Evolutionary conservation across 345 rosid genomes (phyloP), one percentile per base, ranked within the genome.

Genomic region (Eucalyptus camaldulensis): DNA sequence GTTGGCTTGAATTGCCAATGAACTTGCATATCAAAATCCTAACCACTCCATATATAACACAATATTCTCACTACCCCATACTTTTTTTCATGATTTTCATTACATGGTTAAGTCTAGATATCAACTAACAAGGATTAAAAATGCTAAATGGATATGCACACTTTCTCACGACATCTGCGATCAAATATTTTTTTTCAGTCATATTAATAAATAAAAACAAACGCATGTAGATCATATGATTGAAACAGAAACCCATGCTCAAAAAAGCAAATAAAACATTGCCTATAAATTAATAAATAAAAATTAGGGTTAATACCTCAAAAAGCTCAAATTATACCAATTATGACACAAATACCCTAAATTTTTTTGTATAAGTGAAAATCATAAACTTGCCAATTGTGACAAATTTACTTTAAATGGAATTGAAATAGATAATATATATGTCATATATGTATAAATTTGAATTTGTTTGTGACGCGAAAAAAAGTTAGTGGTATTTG

Each of bases 351-450:
- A 17, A 53, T n/a, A 17, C 1, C 24, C 22, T 0, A 51, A 17
- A 0, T 7, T 3, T 7, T 51, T 53, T 53, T 53, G 2, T 53
- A 53, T 53, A 0, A 0, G 1, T 53, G 17, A 1, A 53, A 53
- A 53, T 53, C 9, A 0, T 53, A 53, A 17, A 53, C 22, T 19
- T 7, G 56, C 4, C 4, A 0, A 53, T 53, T 7, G 9, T 53
- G 56, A 53, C 22, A 53, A 3, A 53, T 53, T 1, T 53, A 53
- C 4, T 53, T 2, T 53, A 1, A 53, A 53, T 53, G 4, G 56
- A 53, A 53, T 2, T 7, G 1, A 51, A 51, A 51, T 51, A 51
- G 54, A 51, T 0, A 51, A 51, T 51, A 51, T 51, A 6, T 51
- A 51, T 16, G 54, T 51, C 8, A 51, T 7, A 51, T 6, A 51